Percentiles rank a stretch among this genome's conserved stretches.
phyloP scores from a whole-genome alignment of 352 stramenopile genomes.

The Pythium vanterpoolii region DNA sequence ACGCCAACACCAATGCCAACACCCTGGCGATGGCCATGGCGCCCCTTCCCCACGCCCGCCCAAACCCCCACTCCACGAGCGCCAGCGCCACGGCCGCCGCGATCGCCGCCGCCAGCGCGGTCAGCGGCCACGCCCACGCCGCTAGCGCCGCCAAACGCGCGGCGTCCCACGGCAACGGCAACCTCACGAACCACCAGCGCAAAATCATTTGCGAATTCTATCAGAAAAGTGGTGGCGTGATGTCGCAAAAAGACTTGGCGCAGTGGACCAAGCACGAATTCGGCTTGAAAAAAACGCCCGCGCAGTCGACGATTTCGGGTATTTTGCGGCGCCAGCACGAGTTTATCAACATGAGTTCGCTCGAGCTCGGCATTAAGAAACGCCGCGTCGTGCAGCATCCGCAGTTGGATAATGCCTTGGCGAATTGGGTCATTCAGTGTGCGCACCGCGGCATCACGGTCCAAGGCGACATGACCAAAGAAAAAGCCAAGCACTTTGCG shows the following conservation, averaged over 20 bases:
- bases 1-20: not conserved
- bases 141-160: slow-evolving; percentile 13
- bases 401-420: slow-evolving; percentile 70
- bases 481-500: slow-evolving; percentile 84
- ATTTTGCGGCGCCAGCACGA: slow-evolving; percentile 80
- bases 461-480: slow-evolving; percentile 80
- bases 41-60: not conserved
- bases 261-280: slow-evolving; percentile 89
- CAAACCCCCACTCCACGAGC: not conserved
- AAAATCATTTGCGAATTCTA: slow-evolving; percentile 86
- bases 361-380: slow-evolving; percentile 83
- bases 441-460: slow-evolving; percentile 73
- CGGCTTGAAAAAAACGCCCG: slow-evolving; percentile 72
- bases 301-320: slow-evolving; percentile 81
- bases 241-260: slow-evolving; percentile 85
- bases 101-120: not conserved
- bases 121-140: not conserved
- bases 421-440: slow-evolving; percentile 87
- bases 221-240: slow-evolving; percentile 70
- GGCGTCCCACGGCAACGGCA: slow-evolving; percentile 48
- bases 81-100: not conserved
- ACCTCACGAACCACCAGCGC: slow-evolving; percentile 82
- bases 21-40: not conserved
- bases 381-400: slow-evolving; percentile 77
- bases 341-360: slow-evolving; percentile 81